Percentiles rank a stretch among this genome's conserved stretches.
These are phyloP conservation scores for Phytopythium oedochilum DNA, from an alignment of 352 stramenopile genomes.

Conservation along the genomic window DNA sequence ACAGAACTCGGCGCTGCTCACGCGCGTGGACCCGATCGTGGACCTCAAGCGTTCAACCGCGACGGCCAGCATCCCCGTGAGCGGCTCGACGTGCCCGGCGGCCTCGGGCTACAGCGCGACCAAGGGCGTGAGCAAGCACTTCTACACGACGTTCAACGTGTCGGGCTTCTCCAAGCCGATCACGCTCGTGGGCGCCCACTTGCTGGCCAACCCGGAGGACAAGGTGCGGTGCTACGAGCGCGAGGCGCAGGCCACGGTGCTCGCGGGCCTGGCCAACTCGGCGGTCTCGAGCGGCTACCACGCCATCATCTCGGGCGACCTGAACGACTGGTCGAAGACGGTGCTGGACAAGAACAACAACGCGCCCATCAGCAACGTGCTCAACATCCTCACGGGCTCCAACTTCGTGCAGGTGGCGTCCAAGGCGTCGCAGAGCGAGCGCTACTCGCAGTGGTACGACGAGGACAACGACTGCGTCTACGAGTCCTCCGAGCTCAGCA, in stretches of 20 bases:
- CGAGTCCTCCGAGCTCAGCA: constrained; percentile 39
- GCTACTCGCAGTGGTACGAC: constrained; percentile 63
- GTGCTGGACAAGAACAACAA: constrained; percentile 63
- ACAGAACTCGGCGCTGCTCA: constrained; percentile 63
- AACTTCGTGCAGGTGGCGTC: constrained; percentile 42
- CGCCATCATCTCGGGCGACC: constrained; percentile 58
- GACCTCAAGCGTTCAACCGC: constrained; percentile 36
- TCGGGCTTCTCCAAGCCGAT: constrained; percentile 59
- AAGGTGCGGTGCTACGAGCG: constrained; percentile 53
- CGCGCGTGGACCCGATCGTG: constrained; percentile 49
- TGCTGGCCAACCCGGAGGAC: constrained; percentile 55
- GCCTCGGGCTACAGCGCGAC: constrained; percentile 29
- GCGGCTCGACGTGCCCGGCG: constrained; percentile 45
- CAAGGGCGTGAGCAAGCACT: constrained; percentile 66
- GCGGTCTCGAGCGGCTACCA: constrained; percentile 40
- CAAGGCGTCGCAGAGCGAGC: constrained; percentile 29
- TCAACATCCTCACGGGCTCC: constrained; percentile 37
- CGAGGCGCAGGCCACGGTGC: constrained; percentile 55
- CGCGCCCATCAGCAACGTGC: constrained; percentile 43
- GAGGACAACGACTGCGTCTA: constrained; percentile 60
- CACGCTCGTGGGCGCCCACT: constrained; percentile 56
- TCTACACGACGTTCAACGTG: constrained; percentile 67
- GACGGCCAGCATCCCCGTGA: constrained; percentile 34
- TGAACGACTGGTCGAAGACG: constrained; percentile 57
- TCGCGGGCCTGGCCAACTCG: constrained; percentile 33